Evolutionary conservation across 306 rosid species (phyloP).

Genomic region (Boehmeria nivea): DNA sequence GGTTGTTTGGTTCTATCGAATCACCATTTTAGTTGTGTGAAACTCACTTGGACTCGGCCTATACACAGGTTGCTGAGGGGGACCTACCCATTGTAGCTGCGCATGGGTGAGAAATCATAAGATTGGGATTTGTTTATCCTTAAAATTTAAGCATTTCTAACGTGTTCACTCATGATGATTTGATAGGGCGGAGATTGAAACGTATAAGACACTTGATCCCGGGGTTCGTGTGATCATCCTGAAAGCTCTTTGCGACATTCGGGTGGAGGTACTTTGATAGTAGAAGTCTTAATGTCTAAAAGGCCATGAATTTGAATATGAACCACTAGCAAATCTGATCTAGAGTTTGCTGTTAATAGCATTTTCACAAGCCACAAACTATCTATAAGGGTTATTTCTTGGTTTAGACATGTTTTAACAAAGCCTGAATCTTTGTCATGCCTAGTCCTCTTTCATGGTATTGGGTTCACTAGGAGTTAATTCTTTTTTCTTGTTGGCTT

Average conservation of each 20-base stretch:
- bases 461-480: too few species aligned
- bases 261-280: slow-evolving; percentile 87
- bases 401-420: too few species aligned
- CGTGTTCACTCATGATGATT: slow-evolving; percentile 27
- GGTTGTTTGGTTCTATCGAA: neutral
- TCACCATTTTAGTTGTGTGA: slow-evolving; percentile 15
- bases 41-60: slow-evolving; percentile 28
- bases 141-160: slow-evolving; percentile 25
- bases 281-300: neutral
- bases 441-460: too few species aligned
- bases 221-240: slow-evolving; percentile 83
- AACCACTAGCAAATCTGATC: neutral
- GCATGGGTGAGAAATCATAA: slow-evolving; percentile 70
- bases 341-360: neutral
- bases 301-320: neutral
- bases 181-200: slow-evolving; percentile 79
- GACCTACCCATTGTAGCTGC: slow-evolving; percentile 92
- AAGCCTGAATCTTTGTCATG: too few species aligned
- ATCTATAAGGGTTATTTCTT: too few species aligned
- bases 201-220: slow-evolving; percentile 82
- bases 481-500: neutral
- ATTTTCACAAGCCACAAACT: neutral
- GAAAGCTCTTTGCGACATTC: slow-evolving; percentile 98
- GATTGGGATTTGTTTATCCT: slow-evolving; percentile 14
- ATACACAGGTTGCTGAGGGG: slow-evolving; percentile 89